Conservation (phyloP, 495 filamentous ascomycete species). For the Penicillium nucicola region DNA sequence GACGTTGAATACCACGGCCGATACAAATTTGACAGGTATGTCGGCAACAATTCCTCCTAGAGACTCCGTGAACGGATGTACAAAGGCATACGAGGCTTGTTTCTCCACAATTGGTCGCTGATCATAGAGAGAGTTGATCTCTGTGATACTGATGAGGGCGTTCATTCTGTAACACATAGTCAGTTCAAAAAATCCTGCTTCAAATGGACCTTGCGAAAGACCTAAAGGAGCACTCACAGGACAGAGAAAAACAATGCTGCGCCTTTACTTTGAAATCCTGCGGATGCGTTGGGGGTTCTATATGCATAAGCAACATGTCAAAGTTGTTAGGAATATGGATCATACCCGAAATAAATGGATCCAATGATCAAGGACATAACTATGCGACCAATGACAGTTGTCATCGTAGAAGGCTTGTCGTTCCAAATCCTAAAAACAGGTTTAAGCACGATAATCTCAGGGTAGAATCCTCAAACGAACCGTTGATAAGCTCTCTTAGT, state of each 20-base stretch:
- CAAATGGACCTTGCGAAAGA: no score
- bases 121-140: constrained; percentile 60
- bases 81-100: constrained; percentile 63
- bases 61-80: constrained; percentile 59
- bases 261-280: constrained; percentile 74
- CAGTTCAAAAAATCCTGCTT: no score
- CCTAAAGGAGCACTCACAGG: constrained; percentile 56
- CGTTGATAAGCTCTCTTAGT: constrained; percentile 51
- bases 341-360: constrained; percentile 77
- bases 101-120: constrained; percentile 65
- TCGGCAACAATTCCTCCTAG: constrained; percentile 58
- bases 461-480: constrained; percentile 11
- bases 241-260: constrained; percentile 89
- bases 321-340: constrained; percentile 26
- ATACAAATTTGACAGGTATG: constrained; percentile 53
- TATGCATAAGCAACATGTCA: constrained; percentile 45
- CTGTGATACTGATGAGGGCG: constrained; percentile 50
- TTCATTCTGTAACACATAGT: constrained; percentile 46
- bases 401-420: constrained; percentile 72
- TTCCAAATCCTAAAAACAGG: constrained; percentile 53
- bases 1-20: constrained; percentile 49
- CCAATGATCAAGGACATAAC: constrained; percentile 80
- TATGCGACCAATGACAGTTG: constrained; percentile 74
- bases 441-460: constrained; percentile 9
- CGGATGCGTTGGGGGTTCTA: constrained; percentile 55